Base-by-base conservation (phyloP, 768 basidiomycete species). In the Termitomyces sp. region DNA sequence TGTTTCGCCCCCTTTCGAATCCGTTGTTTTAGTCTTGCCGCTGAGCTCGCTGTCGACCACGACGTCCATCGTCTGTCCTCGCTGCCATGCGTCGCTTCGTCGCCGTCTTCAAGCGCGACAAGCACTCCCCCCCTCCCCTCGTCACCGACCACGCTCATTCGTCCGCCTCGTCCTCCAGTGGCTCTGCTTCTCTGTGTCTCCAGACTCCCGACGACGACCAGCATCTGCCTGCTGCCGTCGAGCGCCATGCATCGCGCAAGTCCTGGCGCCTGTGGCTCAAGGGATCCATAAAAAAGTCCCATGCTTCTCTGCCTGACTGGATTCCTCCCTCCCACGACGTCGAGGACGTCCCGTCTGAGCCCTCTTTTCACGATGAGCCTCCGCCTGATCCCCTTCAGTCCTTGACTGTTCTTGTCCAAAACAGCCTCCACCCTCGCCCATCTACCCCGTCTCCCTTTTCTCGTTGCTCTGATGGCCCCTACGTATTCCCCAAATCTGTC, bases 161-260 rank as follows among this genome's bases (percentile, higher is more conserved):
- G 12, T 82, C 83, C 8, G 81, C 83, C 5, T 80, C 83, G 10
- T 86, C 87, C 5, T 89, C 87, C n/a, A 82, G 80, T 37, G 84
- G 82, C 46, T 85, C 83, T 45, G 81, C 80, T 34, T 85, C 82
- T 25, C 71, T 83, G 59, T 81, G 76, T 48, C 71, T 85, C 42
- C 85, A 79, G 59, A 87, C 86, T 7, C 86, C 87, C 49, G 85
- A 84, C 67, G 87, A 88, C 57, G 83, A 85, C 63, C 70, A 73
- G 20, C 60, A 62, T 17, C 57, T 59, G n/a, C 38, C 65, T 48
- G 57, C 57, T 56, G 66, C 68, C 60, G 68, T 70, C 63, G 69
- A 69, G 63, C 71, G 72, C 29, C 61, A 64, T 17, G 71, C 70
- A 2, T 72, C 74, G 60, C 83, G 77, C 65, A 81, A 78, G 67